Evolutionary conservation across 2,329 filamentous ascomycete species (phyloP).

Genomic region (Nemania sp.): DNA sequence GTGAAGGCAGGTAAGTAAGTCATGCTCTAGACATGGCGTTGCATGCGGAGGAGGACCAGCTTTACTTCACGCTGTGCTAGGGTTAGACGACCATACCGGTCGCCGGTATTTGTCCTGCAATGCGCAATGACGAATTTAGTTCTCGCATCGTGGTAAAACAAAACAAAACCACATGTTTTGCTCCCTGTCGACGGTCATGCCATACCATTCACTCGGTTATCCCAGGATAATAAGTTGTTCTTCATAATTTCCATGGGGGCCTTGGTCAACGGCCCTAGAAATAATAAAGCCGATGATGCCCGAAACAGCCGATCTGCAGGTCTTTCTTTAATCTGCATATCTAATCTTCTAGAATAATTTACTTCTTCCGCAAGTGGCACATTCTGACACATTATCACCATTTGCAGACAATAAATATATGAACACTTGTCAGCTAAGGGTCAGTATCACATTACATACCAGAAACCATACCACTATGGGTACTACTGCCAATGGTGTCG

Average conservation of each 20-base stretch:
- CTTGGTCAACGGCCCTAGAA: conserved; percentile 24
- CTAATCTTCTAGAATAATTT: conserved; percentile 30
- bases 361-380: conserved; percentile 15
- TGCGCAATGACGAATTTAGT: conserved; percentile 12
- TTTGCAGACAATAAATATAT: not conserved
- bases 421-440: not conserved
- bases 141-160: conserved; percentile 4
- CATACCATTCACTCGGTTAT: conserved; percentile 17
- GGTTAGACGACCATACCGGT: conserved; percentile 10
- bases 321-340: conserved; percentile 5
- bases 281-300: conserved; percentile 41
- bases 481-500: conserved; percentile 26
- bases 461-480: conserved; percentile 10
- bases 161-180: conserved; percentile 10
- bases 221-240: conserved; percentile 27
- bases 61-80: conserved; percentile 20
- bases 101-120: not conserved
- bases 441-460: conserved; percentile 3
- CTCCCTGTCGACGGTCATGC: conserved; percentile 15
- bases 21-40: not conserved
- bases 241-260: not conserved
- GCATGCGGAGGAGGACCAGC: conserved; percentile 21
- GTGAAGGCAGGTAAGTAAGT: too few relatives aligned
- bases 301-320: conserved; percentile 24
- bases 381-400: conserved; percentile 23